Conservation (phyloP, 2,329 filamentous ascomycete species). For the Stachybotrys chartarum region DNA sequence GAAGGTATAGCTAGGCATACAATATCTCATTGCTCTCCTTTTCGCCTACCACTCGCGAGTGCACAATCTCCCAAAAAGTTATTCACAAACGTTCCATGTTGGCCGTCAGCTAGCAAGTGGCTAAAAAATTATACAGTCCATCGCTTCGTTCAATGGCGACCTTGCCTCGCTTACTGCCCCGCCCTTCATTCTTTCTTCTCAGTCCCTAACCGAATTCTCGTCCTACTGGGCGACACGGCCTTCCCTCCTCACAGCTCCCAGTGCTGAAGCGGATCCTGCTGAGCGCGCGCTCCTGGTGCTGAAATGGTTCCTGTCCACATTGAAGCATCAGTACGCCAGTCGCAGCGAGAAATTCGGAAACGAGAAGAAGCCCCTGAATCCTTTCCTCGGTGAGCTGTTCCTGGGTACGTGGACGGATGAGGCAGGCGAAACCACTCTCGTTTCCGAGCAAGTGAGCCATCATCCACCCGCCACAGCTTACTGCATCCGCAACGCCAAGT, state of each 20-base stretch:
- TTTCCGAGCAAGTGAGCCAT: conserved; percentile 92
- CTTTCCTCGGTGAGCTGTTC: conserved; percentile 92
- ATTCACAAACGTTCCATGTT: too few relatives aligned
- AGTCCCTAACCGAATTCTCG: conserved; percentile 73
- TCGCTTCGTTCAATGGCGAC: conserved; percentile 77
- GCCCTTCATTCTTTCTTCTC: conserved; percentile 74
- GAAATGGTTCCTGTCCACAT: conserved; percentile 90
- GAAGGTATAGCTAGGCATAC: conserved; percentile 30
- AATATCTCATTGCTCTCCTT: conserved; percentile 4
- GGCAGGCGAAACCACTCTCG: conserved; percentile 72
- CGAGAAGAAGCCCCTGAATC: conserved; percentile 97
- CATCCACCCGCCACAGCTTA: conserved; percentile 95
- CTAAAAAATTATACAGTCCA: conserved; percentile 40
- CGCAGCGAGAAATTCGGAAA: conserved; percentile 75
- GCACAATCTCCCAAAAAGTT: too few relatives aligned
- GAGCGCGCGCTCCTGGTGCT: conserved; percentile 83
- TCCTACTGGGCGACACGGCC: conserved; percentile 80
- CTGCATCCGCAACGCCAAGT: conserved; percentile 77
- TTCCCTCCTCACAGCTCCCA: conserved; percentile 71
- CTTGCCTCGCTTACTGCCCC: conserved; percentile 74
- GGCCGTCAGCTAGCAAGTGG: too few relatives aligned
- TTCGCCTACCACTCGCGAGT: conserved; percentile 1
- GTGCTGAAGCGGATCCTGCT: conserved; percentile 68
- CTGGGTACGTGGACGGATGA: conserved; percentile 83
- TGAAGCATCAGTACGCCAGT: conserved; percentile 77